Evolutionary conservation across 1,284 basidiomycete species (phyloP).

Genomic region (Puccinia brachypodii): DNA sequence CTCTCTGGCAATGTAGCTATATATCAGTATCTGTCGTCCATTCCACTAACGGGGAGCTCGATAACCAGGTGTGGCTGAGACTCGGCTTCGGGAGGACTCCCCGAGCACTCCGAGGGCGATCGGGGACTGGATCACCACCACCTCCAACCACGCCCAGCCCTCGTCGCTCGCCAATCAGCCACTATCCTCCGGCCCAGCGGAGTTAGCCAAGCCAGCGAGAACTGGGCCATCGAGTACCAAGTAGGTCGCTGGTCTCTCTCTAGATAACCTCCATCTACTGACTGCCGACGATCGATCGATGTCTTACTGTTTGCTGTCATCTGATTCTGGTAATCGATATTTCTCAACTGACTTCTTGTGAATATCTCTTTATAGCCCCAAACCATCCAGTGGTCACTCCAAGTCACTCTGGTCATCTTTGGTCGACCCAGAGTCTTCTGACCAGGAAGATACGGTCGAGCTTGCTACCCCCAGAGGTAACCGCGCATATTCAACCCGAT

Average conservation of each 20-base stretch:
- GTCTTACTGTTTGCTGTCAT: no score
- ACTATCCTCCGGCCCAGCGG: not conserved
- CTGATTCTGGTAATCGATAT: no score
- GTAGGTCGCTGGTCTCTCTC: not conserved
- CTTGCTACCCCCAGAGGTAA: conserved; percentile 9
- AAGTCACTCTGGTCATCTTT: conserved; percentile 24
- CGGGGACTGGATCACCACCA: conserved; percentile 15
- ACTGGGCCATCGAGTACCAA: not conserved
- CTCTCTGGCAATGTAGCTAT: no score
- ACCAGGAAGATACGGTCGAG: not conserved
- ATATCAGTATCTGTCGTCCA: no score
- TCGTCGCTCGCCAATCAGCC: not conserved
- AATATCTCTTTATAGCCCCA: conserved; percentile 1
- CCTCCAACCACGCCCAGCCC: not conserved
- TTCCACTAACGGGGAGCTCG: not conserved
- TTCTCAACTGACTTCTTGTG: not conserved
- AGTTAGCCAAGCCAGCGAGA: not conserved
- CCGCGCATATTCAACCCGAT: not conserved
- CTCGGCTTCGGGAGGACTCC: not conserved
- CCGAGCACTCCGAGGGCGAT: conserved; percentile 19
- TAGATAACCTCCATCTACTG: not conserved
- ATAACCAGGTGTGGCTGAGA: not conserved
- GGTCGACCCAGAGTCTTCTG: conserved; percentile 13
- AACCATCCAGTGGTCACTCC: not conserved
- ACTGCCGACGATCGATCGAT: not conserved